Evolutionary conservation across 2,329 filamentous ascomycete genomes (phyloP).

Genomic region (Penicillium hordei): DNA sequence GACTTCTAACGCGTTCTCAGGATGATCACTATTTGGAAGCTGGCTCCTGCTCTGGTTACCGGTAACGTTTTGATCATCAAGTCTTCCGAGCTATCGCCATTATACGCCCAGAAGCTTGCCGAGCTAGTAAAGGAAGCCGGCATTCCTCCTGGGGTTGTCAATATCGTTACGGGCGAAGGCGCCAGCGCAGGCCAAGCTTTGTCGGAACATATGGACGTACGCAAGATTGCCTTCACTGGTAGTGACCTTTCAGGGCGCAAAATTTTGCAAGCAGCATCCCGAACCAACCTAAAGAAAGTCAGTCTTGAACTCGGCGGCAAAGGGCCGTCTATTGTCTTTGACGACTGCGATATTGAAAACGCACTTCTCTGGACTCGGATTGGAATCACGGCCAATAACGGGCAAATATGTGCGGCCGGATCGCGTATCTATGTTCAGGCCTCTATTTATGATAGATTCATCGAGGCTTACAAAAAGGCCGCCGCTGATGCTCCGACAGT

Average conservation of each 20-base stretch:
- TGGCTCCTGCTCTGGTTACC: conserved; percentile 62
- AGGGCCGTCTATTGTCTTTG: conserved; percentile 35
- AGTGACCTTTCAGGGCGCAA: conserved; percentile 29
- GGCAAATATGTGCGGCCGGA: conserved; percentile 35
- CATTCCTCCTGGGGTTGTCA: conserved; percentile 58
- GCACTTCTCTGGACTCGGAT: conserved; percentile 32
- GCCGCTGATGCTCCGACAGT: conserved; percentile 52
- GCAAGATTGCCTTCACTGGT: conserved; percentile 40
- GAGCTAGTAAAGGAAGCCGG: conserved; percentile 52
- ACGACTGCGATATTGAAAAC: conserved; percentile 35
- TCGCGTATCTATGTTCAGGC: conserved; percentile 38
- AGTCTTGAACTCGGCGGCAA: conserved; percentile 40
- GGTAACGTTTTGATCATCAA: conserved; percentile 70
- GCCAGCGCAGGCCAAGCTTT: conserved; percentile 51
- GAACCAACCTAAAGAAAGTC: conserved; percentile 37
- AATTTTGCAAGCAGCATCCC: conserved; percentile 31
- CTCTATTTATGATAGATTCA: conserved; percentile 33
- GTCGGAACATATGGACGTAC: conserved; percentile 30
- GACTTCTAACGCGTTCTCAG: conserved; percentile 8
- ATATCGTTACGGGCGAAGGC: conserved; percentile 61
- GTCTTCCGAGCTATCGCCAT: conserved; percentile 61
- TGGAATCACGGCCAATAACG: conserved; percentile 33
- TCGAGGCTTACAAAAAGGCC: conserved; percentile 45
- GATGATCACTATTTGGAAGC: conserved; percentile 50
- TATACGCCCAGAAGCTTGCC: conserved; percentile 49